phyloP scores from a whole-genome alignment of 768 basidiomycete species.

The Hygrophorus russula region DNA sequence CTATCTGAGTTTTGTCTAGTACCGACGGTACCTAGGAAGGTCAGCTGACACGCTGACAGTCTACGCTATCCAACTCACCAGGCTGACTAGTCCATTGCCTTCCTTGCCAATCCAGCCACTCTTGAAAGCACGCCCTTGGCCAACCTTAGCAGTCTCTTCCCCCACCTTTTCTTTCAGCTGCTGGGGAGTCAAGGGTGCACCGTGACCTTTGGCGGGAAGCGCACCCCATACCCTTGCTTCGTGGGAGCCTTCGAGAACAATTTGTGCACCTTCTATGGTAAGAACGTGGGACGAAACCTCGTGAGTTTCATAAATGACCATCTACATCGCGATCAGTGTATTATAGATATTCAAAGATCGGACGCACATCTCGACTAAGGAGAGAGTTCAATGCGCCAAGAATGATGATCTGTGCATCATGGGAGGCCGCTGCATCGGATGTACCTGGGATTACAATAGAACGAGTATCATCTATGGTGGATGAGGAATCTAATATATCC shows the following conservation, averaged over 20 bases:
- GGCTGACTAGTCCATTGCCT: slow-evolving; percentile 75
- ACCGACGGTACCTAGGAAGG: slow-evolving; percentile 47
- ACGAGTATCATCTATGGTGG: slow-evolving; percentile 57
- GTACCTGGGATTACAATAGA: slow-evolving; percentile 56
- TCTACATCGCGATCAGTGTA: slow-evolving; percentile 33
- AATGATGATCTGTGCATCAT: slow-evolving; percentile 74
- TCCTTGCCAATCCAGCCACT: slow-evolving; percentile 95
- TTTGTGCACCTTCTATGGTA: slow-evolving; percentile 74
- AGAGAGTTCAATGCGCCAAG: slow-evolving; percentile 91
- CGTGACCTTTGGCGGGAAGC: slow-evolving; percentile 61
- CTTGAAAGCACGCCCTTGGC: slow-evolving; percentile 94
- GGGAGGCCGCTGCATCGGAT: slow-evolving; percentile 40
- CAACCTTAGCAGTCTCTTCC: slow-evolving; percentile 83
- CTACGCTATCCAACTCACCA: slow-evolving; percentile 41
- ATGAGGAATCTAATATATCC: slow-evolving; percentile 49
- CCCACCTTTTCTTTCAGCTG: slow-evolving; percentile 72
- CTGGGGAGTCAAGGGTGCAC: slow-evolving; percentile 49
- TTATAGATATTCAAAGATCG: slow-evolving; percentile 8
- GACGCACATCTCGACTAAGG: slow-evolving; percentile 66
- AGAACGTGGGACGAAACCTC: slow-evolving; percentile 65
- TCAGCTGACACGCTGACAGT: slow-evolving; percentile 4
- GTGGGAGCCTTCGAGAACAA: slow-evolving; percentile 78
- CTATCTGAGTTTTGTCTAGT: slow-evolving; percentile 61
- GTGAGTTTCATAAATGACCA: slow-evolving; percentile 72
- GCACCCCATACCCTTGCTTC: slow-evolving; percentile 92